Percentiles rank a stretch among this genome's conserved stretches.
phyloP scores from a whole-genome alignment of 345 rosid genomes.

The Cardiospermum halicacabum region DNA sequence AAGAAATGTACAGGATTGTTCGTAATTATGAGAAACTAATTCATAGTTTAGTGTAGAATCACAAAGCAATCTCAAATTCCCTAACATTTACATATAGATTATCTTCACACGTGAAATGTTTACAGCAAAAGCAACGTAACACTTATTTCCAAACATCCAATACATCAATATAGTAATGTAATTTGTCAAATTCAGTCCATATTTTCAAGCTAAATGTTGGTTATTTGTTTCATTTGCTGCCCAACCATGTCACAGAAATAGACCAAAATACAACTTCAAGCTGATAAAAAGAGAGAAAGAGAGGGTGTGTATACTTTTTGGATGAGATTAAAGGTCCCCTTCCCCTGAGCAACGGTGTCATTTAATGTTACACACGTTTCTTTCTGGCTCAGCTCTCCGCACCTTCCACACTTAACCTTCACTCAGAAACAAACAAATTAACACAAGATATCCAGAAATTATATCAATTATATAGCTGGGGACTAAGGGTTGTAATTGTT shows the following conservation, averaged over 20 bases:
- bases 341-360: slow-evolving; percentile 49
- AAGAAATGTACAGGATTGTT: neutral
- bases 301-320: slow-evolving; percentile 54
- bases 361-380: slow-evolving; percentile 74
- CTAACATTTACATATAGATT: neutral
- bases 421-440: slow-evolving; percentile 8
- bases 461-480: too few relatives aligned
- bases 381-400: slow-evolving; percentile 76
- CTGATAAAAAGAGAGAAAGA: neutral
- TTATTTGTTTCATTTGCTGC: neutral
- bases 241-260: neutral
- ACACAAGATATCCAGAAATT: neutral
- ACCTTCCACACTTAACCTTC: slow-evolving; percentile 75
- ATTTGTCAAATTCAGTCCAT: neutral
- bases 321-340: slow-evolving; percentile 68
- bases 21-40: neutral
- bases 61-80: neutral
- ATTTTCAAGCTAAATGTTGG: neutral
- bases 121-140: neutral
- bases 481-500: too few relatives aligned
- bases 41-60: neutral
- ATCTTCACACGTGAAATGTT: neutral
- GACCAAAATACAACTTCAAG: neutral
- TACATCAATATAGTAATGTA: neutral
- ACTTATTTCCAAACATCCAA: slow-evolving; percentile 3